Base-by-base conservation (phyloP, 1,139 yeast species). In the Arxiozyma heterogenica region DNA sequence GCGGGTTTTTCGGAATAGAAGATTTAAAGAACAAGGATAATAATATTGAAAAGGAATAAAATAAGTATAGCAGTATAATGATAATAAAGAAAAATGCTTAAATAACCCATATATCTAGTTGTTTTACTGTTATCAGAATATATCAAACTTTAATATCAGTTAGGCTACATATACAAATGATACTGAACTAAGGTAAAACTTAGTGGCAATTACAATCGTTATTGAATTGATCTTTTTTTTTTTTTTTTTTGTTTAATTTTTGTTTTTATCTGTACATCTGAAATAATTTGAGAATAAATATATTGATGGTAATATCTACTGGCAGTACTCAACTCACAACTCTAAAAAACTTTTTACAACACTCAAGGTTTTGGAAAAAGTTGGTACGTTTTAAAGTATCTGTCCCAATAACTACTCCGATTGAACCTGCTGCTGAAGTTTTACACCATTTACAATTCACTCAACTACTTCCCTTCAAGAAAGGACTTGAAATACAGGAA, bases 401-500 rank as follows among this genome's bases (percentile, higher is more conserved):
- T 43, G 39, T 34, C n/a, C 39, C 39, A 12, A 9, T 42, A 12
- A 46, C 50, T 6, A 38, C 20, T 25, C 53, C 53, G 4, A 17
- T 45, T 11, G 49, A 45, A n/a, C 43, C 41, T 2, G 62, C 72
- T 9, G 69, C 74, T 0, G 69, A 72, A 22, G 73, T 74, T 0
- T 63, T 84, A 34, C 75, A 83, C 52, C 93, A 86, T 66, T 71
- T 84, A 20, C 89, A 83, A 60, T 83, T 85, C 65, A 76, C 75
- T 8, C 80, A 81, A 0, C 72, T 75, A 18, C 23, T 64, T 15
- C 72, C 78, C 0, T 90, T 87, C 64, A 65, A 68, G 15, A 72
- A 75, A 44, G 96, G 95, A 1, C 77, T 81, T 53, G 62, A 64
- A 38, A 76, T 86, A 48, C 96, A 89, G 69, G 80, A 81, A 55